Evolutionary conservation across 2,329 filamentous ascomycete species (phyloP).

Genomic region (Hypomyces perniciosus): DNA sequence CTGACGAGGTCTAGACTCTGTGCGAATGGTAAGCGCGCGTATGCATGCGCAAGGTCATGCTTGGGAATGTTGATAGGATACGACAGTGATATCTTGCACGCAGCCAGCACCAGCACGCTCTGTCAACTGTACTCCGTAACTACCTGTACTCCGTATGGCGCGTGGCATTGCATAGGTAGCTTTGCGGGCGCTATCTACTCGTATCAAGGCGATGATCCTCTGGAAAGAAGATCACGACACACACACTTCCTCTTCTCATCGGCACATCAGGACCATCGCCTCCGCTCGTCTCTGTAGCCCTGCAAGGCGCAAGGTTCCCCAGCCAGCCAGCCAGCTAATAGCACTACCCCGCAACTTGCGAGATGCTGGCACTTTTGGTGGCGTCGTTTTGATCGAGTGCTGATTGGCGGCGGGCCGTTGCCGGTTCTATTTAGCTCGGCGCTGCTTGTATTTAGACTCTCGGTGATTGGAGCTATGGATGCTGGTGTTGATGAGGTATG

Average conservation of each 20-base stretch:
- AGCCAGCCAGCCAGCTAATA: not conserved
- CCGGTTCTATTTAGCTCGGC: conserved; percentile 10
- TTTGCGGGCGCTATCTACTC: no score
- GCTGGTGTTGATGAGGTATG: not conserved
- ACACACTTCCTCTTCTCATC: no score
- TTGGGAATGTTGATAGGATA: no score
- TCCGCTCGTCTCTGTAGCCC: no score
- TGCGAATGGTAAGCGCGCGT: not conserved
- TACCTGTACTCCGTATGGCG: no score
- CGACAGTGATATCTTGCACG: no score
- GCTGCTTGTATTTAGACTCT: not conserved
- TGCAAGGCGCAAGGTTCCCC: not conserved
- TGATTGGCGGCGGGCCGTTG: conserved; percentile 14
- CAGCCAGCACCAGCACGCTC: no score
- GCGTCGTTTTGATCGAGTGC: conserved; percentile 1
- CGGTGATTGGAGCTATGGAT: conserved; percentile 1
- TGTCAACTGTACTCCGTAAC: no score
- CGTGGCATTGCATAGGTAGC: no score
- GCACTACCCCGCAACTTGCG: conserved; percentile 13
- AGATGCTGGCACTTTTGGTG: conserved; percentile 7
- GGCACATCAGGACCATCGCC: no score
- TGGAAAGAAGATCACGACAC: no score
- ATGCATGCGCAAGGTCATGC: not conserved
- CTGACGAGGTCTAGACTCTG: not conserved
- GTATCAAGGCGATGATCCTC: no score